Evolutionary conservation across 306 rosid species (phyloP).

Genomic region (Cicer cuneatum): DNA sequence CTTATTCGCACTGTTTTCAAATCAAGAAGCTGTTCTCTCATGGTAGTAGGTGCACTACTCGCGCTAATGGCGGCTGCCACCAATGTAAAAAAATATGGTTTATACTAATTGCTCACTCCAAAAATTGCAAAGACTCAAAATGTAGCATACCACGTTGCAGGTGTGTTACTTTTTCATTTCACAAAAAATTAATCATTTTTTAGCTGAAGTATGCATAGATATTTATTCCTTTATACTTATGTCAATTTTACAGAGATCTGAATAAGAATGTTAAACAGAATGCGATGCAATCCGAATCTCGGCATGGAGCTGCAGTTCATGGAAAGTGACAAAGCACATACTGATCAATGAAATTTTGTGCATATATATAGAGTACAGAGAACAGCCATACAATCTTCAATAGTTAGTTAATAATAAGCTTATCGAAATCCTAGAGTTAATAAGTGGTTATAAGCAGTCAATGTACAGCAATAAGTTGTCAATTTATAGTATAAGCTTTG

Average conservation of each 20-base stretch:
- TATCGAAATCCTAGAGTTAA: too few relatives aligned
- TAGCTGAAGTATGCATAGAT: neutral
- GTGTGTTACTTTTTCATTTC: conserved; percentile 39
- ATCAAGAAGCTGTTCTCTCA: conserved; percentile 51
- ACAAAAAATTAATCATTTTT: neutral
- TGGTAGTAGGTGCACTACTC: conserved; percentile 47
- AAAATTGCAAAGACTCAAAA: conserved; percentile 44
- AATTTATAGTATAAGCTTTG: neutral
- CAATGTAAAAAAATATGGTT: conserved; percentile 50
- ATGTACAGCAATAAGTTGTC: neutral
- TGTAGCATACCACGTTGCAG: conserved; percentile 56
- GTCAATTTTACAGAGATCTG: conserved; percentile 49
- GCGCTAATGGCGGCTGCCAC: conserved; percentile 47
- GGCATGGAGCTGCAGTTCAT: conserved; percentile 30
- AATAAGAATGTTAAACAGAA: conserved; percentile 40
- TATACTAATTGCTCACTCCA: conserved; percentile 39
- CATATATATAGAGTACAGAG: neutral
- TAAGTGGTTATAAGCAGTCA: neutral
- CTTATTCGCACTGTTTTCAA: conserved; percentile 46
- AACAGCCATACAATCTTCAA: too few relatives aligned
- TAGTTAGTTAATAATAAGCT: too few relatives aligned
- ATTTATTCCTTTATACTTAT: conserved; percentile 28
- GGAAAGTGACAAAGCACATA: conserved; percentile 2
- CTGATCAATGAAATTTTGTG: conserved; percentile 6
- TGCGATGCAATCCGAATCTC: conserved; percentile 29